A percentile compares a stretch with the other conserved stretches of the same genome.
Evolutionary conservation across 805 yeast species (phyloP).

Genomic region (Sugiyamaella smithiae): DNA sequence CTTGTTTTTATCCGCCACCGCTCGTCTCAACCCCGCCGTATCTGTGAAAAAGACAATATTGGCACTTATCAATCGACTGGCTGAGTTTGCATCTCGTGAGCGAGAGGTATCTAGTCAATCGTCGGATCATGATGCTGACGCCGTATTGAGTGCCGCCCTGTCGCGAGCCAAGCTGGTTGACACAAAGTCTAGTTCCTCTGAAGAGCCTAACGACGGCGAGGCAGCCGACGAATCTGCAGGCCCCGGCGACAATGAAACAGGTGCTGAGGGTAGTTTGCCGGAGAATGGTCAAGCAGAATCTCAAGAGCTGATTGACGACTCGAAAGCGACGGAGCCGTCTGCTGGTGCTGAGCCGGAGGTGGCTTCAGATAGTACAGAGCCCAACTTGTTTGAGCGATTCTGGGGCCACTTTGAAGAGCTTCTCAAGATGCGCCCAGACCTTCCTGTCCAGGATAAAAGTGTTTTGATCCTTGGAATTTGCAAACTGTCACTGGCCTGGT

Average conservation of each 20-base stretch:
- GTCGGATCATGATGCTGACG: slow-evolving; percentile 15
- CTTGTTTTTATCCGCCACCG: slow-evolving; percentile 59
- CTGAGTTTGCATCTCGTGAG: slow-evolving; percentile 28
- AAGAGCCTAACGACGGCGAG: slow-evolving; percentile 9
- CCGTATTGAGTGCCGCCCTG: slow-evolving; percentile 7
- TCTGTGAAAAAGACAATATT: slow-evolving; percentile 61
- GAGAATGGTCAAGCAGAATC: slow-evolving; percentile 2
- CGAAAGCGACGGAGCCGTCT: not conserved
- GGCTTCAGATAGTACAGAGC: not conserved
- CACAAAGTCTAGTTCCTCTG: not conserved
- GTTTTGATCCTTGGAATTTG: slow-evolving; percentile 64
- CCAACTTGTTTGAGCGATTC: slow-evolving; percentile 56
- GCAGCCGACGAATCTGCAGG: slow-evolving; percentile 12
- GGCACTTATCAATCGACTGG: slow-evolving; percentile 63
- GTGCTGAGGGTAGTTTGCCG: not conserved
- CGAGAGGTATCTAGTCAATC: slow-evolving; percentile 5
- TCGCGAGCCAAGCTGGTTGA: slow-evolving; percentile 4
- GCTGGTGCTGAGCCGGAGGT: slow-evolving; percentile 8
- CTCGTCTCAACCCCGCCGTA: slow-evolving; percentile 68
- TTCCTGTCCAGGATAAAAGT: slow-evolving; percentile 65
- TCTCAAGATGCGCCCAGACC: slow-evolving; percentile 55
- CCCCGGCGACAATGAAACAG: not conserved
- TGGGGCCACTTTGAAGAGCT: slow-evolving; percentile 62
- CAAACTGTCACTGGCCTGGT: slow-evolving; percentile 61
- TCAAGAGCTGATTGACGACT: not conserved